Evolutionary conservation across 306 rosid genomes (phyloP).

Genomic region (Leucaena leucocephala): DNA sequence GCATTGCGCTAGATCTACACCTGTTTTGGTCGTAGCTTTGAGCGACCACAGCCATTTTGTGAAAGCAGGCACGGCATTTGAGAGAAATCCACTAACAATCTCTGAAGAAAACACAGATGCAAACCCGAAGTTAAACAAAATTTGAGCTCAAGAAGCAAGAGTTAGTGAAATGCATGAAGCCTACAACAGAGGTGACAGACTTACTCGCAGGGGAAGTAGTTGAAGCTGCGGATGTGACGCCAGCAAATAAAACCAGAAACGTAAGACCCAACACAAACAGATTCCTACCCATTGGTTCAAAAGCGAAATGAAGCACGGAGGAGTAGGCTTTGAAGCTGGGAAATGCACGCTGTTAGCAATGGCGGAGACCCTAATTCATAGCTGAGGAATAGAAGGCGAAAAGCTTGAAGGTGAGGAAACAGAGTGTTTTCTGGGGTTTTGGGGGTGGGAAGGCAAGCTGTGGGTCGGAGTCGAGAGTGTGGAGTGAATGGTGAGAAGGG

Average conservation of each 20-base stretch:
- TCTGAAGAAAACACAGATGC: slow-evolving; percentile 49
- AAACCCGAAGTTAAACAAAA: slow-evolving; percentile 1
- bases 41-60: slow-evolving; percentile 84
- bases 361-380: slow-evolving; percentile 55
- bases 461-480: slow-evolving; percentile 37
- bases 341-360: slow-evolving; percentile 47
- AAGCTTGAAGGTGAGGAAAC: slow-evolving; percentile 2
- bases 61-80: slow-evolving; percentile 66
- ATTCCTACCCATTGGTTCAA: slow-evolving; percentile 53
- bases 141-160: slow-evolving; percentile 26
- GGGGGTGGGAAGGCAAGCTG: slow-evolving; percentile 31
- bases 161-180: slow-evolving; percentile 28
- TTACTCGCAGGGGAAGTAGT: slow-evolving; percentile 69
- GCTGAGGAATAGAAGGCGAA: slow-evolving; percentile 15
- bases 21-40: slow-evolving; percentile 72
- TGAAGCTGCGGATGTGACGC: slow-evolving; percentile 57
- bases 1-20: slow-evolving; percentile 59
- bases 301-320: slow-evolving; percentile 24
- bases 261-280: slow-evolving; percentile 42
- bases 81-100: slow-evolving; percentile 67
- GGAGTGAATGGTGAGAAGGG: slow-evolving; percentile 31
- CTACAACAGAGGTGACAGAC: slow-evolving; percentile 34
- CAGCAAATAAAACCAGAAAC: slow-evolving; percentile 51
- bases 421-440: slow-evolving; percentile 3
- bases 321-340: slow-evolving; percentile 13